Evolutionary conservation across 2,329 filamentous ascomycete species (phyloP).

Genomic region (Ophiostoma populinum): DNA sequence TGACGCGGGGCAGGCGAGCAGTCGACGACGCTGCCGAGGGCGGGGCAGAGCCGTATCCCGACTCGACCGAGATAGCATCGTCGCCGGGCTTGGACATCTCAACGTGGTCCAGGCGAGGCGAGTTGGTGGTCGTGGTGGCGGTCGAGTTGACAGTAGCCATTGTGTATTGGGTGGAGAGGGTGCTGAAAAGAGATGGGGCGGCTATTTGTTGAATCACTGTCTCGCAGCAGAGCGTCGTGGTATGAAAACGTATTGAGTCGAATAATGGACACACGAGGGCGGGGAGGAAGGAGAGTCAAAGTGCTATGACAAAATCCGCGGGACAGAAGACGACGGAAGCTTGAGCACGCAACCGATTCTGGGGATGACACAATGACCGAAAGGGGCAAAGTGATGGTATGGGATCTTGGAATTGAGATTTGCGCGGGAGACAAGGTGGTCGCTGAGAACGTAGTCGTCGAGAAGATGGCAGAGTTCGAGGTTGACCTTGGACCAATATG

Average conservation of each 20-base stretch:
- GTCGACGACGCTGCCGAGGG: slow-evolving; percentile 35
- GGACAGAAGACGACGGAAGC: background rate
- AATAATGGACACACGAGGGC: no score
- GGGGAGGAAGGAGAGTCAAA: background rate
- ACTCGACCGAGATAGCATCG: slow-evolving; percentile 40
- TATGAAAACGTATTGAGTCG: no score
- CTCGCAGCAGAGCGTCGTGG: no score
- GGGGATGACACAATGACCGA: slow-evolving; percentile 2
- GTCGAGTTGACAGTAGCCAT: slow-evolving; percentile 4
- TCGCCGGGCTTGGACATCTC: slow-evolving; percentile 24
- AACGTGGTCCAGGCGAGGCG: slow-evolving; percentile 19
- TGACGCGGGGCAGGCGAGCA: slow-evolving; percentile 55
- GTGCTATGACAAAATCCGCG: background rate
- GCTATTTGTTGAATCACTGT: no score
- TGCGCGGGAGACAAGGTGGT: background rate
- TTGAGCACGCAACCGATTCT: background rate
- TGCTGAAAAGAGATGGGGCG: no score
- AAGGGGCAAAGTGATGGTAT: no score
- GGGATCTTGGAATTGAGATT: background rate
- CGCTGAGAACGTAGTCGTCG: background rate
- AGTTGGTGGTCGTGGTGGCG: slow-evolving; percentile 11
- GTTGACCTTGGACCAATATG: no score
- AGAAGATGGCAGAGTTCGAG: no score
- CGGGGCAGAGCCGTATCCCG: slow-evolving; percentile 59
- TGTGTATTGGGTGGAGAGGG: background rate